These are phyloP conservation scores for Megacollybia marginata DNA, from an alignment of 768 basidiomycete species.

Conservation along the genomic window DNA sequence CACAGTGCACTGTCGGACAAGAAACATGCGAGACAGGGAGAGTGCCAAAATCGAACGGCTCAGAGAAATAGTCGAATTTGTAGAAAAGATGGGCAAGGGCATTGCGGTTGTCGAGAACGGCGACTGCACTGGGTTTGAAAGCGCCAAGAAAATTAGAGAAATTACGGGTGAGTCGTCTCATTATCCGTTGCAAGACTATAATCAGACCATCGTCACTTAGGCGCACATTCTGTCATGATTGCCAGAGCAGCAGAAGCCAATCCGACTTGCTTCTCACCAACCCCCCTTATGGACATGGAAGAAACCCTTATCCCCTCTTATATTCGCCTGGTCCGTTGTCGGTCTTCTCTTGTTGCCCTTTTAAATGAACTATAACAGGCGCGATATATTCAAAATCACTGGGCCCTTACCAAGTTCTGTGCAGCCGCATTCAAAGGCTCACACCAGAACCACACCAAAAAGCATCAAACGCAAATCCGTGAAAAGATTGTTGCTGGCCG, in stretches of 20 bases:
- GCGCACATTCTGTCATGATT: slow-evolving; percentile 91
- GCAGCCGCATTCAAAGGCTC: slow-evolving; percentile 72
- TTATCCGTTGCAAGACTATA: neutral
- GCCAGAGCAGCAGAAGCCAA: slow-evolving; percentile 93
- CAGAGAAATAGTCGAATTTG: slow-evolving; percentile 80
- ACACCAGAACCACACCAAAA: slow-evolving; percentile 43
- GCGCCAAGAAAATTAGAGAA: slow-evolving; percentile 66
- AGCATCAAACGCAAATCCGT: slow-evolving; percentile 48
- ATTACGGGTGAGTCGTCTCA: slow-evolving; percentile 53
- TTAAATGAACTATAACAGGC: slow-evolving; percentile 33
- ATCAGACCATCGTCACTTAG: slow-evolving; percentile 25
- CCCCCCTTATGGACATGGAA: slow-evolving; percentile 63
- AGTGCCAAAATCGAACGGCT: slow-evolving; percentile 72
- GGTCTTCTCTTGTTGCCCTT: neutral
- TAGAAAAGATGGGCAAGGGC: slow-evolving; percentile 61
- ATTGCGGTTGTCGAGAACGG: slow-evolving; percentile 94
- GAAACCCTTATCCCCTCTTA: slow-evolving; percentile 64
- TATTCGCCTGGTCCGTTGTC: slow-evolving; percentile 52
- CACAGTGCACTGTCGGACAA: slow-evolving; percentile 93
- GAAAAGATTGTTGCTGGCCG: slow-evolving; percentile 55
- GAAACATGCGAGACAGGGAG: slow-evolving; percentile 83
- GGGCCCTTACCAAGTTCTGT: slow-evolving; percentile 85
- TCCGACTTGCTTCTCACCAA: slow-evolving; percentile 76
- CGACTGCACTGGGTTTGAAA: slow-evolving; percentile 75
- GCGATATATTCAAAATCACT: slow-evolving; percentile 72